Conservation (phyloP, 352 stramenopile genomes). For the Pythium sukuiense region DNA sequence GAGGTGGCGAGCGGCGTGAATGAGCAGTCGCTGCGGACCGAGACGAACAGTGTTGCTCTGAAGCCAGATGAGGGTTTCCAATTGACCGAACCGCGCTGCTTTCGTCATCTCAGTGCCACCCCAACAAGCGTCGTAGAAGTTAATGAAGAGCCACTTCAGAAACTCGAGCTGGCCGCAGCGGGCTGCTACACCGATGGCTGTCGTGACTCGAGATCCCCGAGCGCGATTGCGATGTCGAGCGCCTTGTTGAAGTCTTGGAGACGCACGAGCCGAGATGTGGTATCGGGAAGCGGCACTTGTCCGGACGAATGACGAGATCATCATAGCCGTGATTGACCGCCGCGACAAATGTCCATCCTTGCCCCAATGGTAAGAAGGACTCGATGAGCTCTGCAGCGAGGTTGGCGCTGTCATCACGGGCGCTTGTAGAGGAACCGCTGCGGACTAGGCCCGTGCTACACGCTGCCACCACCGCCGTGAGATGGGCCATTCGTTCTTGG, state of each 20-base stretch:
- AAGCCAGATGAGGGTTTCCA: not conserved
- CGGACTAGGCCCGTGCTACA: not conserved
- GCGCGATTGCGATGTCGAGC: not conserved
- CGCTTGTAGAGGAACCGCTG: no score
- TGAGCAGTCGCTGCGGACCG: not conserved
- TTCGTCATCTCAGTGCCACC: not conserved
- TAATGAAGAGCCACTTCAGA: not conserved
- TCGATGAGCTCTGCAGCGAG: not conserved
- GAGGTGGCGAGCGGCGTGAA: not conserved
- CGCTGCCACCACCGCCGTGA: not conserved
- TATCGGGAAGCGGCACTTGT: not conserved
- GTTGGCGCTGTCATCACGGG: not conserved
- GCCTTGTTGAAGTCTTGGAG: conserved; percentile 4
- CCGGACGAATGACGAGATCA: not conserved
- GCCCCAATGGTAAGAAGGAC: not conserved
- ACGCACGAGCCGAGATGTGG: not conserved
- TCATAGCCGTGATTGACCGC: not conserved
- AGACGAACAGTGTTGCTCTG: not conserved
- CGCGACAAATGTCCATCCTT: not conserved
- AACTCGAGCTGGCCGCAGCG: not conserved
- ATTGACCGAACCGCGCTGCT: not conserved
- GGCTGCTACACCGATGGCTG: not conserved
- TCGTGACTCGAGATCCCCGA: not conserved
- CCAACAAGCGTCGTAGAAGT: not conserved
- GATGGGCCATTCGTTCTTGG: not conserved